These are phyloP conservation scores for Gymnopilus dilepis DNA, from an alignment of 768 basidiomycete species.

Conservation along the genomic window DNA sequence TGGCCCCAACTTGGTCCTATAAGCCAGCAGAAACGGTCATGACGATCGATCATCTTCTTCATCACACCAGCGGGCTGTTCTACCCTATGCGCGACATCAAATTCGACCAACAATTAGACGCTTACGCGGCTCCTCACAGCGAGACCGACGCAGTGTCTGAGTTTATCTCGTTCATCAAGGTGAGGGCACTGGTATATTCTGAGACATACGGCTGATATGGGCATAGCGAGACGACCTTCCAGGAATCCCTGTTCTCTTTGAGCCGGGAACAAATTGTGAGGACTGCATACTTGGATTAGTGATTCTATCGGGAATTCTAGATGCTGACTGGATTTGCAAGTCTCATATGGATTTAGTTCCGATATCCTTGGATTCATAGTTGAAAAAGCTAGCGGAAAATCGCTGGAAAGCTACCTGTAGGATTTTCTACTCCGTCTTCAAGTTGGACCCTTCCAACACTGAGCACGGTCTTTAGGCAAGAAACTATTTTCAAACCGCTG, in stretches of 20 bases:
- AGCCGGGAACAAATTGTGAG: conserved; percentile 36
- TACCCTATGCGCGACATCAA: conserved; percentile 18
- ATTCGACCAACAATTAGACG: background rate
- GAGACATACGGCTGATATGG: background rate
- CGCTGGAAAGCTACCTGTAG: conserved; percentile 35
- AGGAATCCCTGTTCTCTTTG: conserved; percentile 31
- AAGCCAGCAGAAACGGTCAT: conserved; percentile 27
- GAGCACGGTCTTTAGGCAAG: conserved; percentile 23
- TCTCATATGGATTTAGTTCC: conserved; percentile 35
- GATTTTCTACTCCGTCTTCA: conserved; percentile 9
- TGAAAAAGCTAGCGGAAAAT: conserved; percentile 33
- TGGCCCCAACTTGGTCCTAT: conserved; percentile 8
- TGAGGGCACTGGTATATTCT: conserved; percentile 4
- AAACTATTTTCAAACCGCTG: conserved; percentile 36
- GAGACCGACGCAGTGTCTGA: conserved; percentile 20
- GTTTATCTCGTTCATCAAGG: conserved; percentile 27
- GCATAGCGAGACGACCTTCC: conserved; percentile 26
- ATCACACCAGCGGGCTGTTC: conserved; percentile 34
- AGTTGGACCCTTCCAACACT: background rate
- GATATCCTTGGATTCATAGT: conserved; percentile 37
- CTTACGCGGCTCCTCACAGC: conserved; percentile 25
- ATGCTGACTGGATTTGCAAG: conserved; percentile 11
- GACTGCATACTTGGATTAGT: background rate
- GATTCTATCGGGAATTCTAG: background rate
- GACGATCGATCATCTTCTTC: conserved; percentile 31